These are phyloP conservation scores for Rhododendron griersonianum DNA, from an alignment of 148 eudicot genomes.

Conservation along the genomic window DNA sequence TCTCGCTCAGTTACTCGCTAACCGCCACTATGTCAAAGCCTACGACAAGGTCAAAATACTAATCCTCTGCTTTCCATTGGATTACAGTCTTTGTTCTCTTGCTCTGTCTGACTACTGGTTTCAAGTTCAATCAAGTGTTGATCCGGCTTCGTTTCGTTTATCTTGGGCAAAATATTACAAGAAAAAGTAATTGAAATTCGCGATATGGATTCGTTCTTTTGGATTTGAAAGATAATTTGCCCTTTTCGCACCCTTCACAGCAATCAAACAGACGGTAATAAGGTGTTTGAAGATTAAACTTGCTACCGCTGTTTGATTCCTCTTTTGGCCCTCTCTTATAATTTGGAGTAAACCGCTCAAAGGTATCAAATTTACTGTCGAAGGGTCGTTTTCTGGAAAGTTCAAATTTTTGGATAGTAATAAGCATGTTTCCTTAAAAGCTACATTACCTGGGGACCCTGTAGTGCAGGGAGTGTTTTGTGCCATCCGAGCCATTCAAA, in stretches of 20 bases:
- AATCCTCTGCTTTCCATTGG: background rate
- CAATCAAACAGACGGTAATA: background rate
- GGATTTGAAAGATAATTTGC: background rate
- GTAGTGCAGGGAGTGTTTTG: too few species aligned
- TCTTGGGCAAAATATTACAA: background rate
- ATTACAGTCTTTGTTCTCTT: background rate
- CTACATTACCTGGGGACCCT: background rate
- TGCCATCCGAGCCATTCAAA: too few species aligned
- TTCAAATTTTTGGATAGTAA: background rate
- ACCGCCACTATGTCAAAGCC: constrained; percentile 69
- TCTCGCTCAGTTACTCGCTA: constrained; percentile 68
- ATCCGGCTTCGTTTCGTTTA: background rate
- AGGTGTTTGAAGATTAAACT: background rate
- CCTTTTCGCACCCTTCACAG: background rate
- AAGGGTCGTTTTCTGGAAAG: too few species aligned
- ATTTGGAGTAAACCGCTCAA: background rate
- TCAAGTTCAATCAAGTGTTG: background rate
- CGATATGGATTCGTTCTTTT: background rate
- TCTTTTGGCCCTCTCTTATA: background rate
- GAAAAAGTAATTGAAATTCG: background rate
- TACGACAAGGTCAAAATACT: constrained; percentile 45
- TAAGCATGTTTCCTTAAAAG: too few species aligned
- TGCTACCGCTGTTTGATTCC: background rate
- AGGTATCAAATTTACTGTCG: background rate
- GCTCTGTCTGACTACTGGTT: constrained; percentile 2